These are phyloP conservation scores for Trichoderma asperellum DNA, from an alignment of 2,329 filamentous ascomycete species.

Conservation along the genomic window DNA sequence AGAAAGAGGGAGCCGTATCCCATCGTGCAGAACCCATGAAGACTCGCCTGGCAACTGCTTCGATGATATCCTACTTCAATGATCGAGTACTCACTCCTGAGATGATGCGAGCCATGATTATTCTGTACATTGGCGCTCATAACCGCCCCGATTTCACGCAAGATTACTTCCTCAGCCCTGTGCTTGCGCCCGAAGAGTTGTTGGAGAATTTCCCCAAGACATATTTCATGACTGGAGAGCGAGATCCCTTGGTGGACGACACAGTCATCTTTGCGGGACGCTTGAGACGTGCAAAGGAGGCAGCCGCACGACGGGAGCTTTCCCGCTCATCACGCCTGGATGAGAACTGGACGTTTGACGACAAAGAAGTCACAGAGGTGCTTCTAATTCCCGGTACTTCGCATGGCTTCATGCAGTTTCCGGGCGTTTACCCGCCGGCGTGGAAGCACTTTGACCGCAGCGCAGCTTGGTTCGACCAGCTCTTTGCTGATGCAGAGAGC, in stretches of 20 bases:
- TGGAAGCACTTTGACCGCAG: slow-evolving; percentile 85
- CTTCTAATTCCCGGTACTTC: slow-evolving; percentile 84
- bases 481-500: slow-evolving; percentile 63
- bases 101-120: slow-evolving; percentile 99
- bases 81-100: slow-evolving; percentile 93
- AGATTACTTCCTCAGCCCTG: slow-evolving; percentile 87
- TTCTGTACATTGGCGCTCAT: slow-evolving; percentile 92
- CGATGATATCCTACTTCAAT: slow-evolving; percentile 98
- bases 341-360: slow-evolving; percentile 40
- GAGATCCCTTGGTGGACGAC: slow-evolving; percentile 93
- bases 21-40: slow-evolving; percentile 64
- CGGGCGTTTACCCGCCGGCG: slow-evolving; percentile 82
- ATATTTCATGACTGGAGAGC: slow-evolving; percentile 91
- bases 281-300: slow-evolving; percentile 76
- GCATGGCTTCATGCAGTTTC: slow-evolving; percentile 94
- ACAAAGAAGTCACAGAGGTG: slow-evolving; percentile 64
- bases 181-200: slow-evolving; percentile 83
- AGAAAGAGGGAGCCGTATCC: slow-evolving; percentile 43
- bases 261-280: slow-evolving; percentile 94
- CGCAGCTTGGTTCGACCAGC: slow-evolving; percentile 78
- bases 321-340: slow-evolving; percentile 23
- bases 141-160: slow-evolving; percentile 90
- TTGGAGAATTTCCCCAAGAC: slow-evolving; percentile 90
- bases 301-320: slow-evolving; percentile 39
- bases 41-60: slow-evolving; percentile 90